phyloP scores from a whole-genome alignment of 257 asterid species.

The Euphrasia confusa region DNA sequence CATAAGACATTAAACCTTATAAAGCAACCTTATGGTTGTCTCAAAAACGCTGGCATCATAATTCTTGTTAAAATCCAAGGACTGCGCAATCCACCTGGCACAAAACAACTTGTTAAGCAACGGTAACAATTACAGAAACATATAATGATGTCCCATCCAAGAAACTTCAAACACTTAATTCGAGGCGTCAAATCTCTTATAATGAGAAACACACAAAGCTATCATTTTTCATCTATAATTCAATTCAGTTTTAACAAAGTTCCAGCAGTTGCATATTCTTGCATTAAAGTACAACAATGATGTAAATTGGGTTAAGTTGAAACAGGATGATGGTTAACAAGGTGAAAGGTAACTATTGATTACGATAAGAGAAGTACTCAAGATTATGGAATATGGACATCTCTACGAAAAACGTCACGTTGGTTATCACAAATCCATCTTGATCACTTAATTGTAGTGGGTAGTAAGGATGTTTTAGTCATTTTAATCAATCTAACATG shows the following conservation, averaged over 20 bases:
- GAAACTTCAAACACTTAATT: slow-evolving; percentile 23
- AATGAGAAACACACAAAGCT: slow-evolving; percentile 21
- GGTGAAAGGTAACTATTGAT: slow-evolving; percentile 17
- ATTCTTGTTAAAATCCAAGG: slow-evolving; percentile 92
- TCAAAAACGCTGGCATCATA: slow-evolving; percentile 99
- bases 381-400: slow-evolving; percentile 4
- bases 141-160: slow-evolving; percentile 3
- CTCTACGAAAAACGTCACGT: neutral
- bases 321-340: neutral
- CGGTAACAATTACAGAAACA: slow-evolving; percentile 16
- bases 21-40: slow-evolving; percentile 99
- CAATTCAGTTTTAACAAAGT: slow-evolving; percentile 8
- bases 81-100: slow-evolving; percentile 95
- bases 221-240: slow-evolving; percentile 19
- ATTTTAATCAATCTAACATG: slow-evolving; percentile 3
- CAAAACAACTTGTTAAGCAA: slow-evolving; percentile 26
- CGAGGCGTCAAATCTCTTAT: slow-evolving; percentile 4
- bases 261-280: neutral
- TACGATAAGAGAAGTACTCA: neutral
- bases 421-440: slow-evolving; percentile 12
- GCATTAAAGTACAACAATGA: neutral
- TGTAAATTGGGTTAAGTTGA: neutral
- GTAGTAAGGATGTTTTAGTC: slow-evolving; percentile 3
- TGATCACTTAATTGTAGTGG: slow-evolving; percentile 1
- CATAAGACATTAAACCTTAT: slow-evolving; percentile 63